Evolutionary conservation across 805 yeast genomes (phyloP).

Genomic region (Blastobotrys robertii): DNA sequence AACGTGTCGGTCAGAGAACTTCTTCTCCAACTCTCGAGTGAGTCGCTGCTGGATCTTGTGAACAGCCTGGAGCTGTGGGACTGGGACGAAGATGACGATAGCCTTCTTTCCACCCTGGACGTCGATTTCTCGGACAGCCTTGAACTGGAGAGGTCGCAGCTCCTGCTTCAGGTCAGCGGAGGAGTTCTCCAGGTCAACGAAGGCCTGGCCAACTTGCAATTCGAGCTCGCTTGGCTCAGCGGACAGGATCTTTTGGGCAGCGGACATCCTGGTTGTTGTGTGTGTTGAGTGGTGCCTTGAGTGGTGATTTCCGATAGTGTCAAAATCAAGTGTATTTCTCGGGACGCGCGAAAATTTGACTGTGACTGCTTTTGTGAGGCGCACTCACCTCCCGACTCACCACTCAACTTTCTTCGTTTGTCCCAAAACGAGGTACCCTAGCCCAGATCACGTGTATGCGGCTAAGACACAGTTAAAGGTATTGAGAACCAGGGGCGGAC

Average conservation of each 20-base stretch:
- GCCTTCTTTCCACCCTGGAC: slow-evolving; percentile 98
- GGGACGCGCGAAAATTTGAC: no score
- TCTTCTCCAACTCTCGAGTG: slow-evolving; percentile 99
- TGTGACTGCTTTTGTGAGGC: no score
- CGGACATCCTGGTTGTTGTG: slow-evolving; percentile 58
- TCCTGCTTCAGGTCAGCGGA: slow-evolving; percentile 96
- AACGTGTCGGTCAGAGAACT: slow-evolving; percentile 99
- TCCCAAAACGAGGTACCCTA: no score
- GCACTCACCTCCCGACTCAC: no score
- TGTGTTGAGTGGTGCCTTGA: slow-evolving; percentile 5
- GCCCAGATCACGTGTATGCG: no score
- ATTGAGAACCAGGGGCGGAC: no score
- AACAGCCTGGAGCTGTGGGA: slow-evolving; percentile 94
- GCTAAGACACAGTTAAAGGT: no score
- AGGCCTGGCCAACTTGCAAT: slow-evolving; percentile 98
- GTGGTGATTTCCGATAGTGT: no score
- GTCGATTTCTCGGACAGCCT: slow-evolving; percentile 96
- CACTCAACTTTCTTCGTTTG: no score
- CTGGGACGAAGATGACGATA: slow-evolving; percentile 96
- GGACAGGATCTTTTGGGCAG: slow-evolving; percentile 90
- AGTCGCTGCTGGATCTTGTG: slow-evolving; percentile 89
- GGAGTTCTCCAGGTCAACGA: slow-evolving; percentile 86
- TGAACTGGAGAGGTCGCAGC: slow-evolving; percentile 97
- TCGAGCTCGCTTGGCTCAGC: slow-evolving; percentile 96
- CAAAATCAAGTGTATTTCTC: no score